Percentiles rank a stretch among this genome's conserved stretches.
phyloP scores from a whole-genome alignment of 2,329 filamentous ascomycete species.

The Aspergillus transmontanensis region DNA sequence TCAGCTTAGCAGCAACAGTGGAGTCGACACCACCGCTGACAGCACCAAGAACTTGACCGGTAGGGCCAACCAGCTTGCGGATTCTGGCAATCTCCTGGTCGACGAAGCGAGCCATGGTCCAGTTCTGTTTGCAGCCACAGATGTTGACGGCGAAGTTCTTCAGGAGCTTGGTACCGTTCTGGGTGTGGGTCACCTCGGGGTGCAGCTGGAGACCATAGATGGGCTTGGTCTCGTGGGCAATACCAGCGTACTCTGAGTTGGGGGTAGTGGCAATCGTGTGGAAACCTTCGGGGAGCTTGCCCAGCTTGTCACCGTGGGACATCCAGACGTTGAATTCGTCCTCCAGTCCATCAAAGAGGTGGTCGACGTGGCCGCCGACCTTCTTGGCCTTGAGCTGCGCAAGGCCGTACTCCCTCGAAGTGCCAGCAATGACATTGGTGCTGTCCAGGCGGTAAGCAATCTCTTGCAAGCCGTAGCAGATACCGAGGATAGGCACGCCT shows the following conservation, averaged over 20 bases:
- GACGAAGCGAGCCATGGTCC: conserved; percentile 84
- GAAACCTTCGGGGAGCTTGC: conserved; percentile 72
- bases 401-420: conserved; percentile 71
- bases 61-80: conserved; percentile 75
- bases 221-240: conserved; percentile 58
- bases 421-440: conserved; percentile 68
- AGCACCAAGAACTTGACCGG: conserved; percentile 78
- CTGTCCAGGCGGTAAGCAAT: conserved; percentile 70
- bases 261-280: conserved; percentile 71
- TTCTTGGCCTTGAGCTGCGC: conserved; percentile 65
- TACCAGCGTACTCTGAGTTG: conserved; percentile 79
- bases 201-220: conserved; percentile 87
- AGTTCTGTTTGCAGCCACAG: conserved; percentile 74
- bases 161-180: conserved; percentile 69
- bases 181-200: conserved; percentile 70
- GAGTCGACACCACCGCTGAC: conserved; percentile 85
- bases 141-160: conserved; percentile 84
- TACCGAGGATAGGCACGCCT: conserved; percentile 61
- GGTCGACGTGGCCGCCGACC: conserved; percentile 66
- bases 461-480: conserved; percentile 70
- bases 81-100: conserved; percentile 81
- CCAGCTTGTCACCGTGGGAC: conserved; percentile 87
- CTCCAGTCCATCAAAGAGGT: conserved; percentile 75
- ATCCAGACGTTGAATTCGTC: conserved; percentile 76
- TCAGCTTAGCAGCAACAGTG: conserved; percentile 83